Evolutionary conservation across 2,329 filamentous ascomycete genomes (phyloP).

Genomic region (Fusarium buxicola): DNA sequence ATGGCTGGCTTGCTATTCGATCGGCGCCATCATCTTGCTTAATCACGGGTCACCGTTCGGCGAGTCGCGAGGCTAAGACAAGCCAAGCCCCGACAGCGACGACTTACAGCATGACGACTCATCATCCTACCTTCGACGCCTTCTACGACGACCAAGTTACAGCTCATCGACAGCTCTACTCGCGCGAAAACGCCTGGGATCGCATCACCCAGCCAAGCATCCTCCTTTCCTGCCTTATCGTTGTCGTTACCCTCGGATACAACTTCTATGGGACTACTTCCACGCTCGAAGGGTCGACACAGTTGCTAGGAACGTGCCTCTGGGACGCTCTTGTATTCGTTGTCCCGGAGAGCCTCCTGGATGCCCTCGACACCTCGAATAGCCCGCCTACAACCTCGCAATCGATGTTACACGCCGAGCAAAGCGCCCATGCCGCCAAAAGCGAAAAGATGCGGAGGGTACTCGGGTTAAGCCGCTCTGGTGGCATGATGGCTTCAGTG

Average conservation of each 20-base stretch:
- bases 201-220: slow-evolving; percentile 52
- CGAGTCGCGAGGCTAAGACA: slow-evolving; percentile 37
- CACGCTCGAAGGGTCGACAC: slow-evolving; percentile 45
- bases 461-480: slow-evolving; percentile 66
- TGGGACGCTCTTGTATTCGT: slow-evolving; percentile 72
- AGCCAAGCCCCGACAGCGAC: slow-evolving; percentile 26
- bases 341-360: slow-evolving; percentile 67
- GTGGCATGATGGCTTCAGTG: slow-evolving; percentile 66
- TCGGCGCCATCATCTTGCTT: slow-evolving; percentile 41
- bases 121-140: slow-evolving; percentile 48
- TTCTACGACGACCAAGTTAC: slow-evolving; percentile 53
- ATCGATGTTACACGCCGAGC: slow-evolving; percentile 53
- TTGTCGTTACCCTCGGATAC: slow-evolving; percentile 51
- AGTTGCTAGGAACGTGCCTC: slow-evolving; percentile 56
- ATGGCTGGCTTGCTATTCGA: slow-evolving; percentile 42
- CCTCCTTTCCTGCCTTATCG: slow-evolving; percentile 50
- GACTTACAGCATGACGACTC: slow-evolving; percentile 50
- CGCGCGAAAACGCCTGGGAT: slow-evolving; percentile 46
- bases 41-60: slow-evolving; percentile 39
- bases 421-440: slow-evolving; percentile 67
- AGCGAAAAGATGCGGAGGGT: slow-evolving; percentile 73
- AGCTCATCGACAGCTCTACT: slow-evolving; percentile 48
- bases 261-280: slow-evolving; percentile 50
- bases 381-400: slow-evolving; percentile 58
- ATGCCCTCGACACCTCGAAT: slow-evolving; percentile 67